These are phyloP conservation scores for Solanum sparsipilum DNA, from an alignment of 257 asterid species.

Conservation along the genomic window DNA sequence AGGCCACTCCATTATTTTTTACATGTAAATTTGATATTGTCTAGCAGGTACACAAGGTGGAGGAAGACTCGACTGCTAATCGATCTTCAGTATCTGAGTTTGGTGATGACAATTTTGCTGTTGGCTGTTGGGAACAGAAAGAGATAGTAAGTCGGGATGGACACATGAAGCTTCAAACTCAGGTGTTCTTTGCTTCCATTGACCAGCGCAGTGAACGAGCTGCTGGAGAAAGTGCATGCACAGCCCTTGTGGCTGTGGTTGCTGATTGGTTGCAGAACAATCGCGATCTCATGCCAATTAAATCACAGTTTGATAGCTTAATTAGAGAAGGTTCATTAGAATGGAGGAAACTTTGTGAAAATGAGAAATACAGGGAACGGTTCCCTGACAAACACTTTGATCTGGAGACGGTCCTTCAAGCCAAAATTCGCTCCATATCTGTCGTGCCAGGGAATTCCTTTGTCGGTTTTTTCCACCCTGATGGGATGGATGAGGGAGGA, in stretches of 20 bases:
- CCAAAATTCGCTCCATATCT: conserved; percentile 50
- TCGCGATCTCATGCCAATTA: conserved; percentile 64
- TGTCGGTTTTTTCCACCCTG: conserved; percentile 81
- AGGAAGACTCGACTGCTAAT: conserved; percentile 46
- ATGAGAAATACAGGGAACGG: conserved; percentile 44
- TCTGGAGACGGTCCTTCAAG: conserved; percentile 78
- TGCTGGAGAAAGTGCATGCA: conserved; percentile 95
- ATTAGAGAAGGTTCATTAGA: conserved; percentile 87
- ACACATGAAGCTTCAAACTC: conserved; percentile 57
- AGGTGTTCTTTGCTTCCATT: conserved; percentile 85
- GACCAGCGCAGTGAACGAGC: conserved; percentile 96
- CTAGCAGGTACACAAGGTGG: conserved; percentile 62
- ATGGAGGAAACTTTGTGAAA: conserved; percentile 87
- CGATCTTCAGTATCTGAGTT: conserved; percentile 74
- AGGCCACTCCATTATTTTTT: not conserved
- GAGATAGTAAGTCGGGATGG: conserved; percentile 80
- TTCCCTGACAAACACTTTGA: conserved; percentile 96
- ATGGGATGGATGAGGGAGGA: conserved; percentile 51
- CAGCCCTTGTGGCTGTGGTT: conserved; percentile 86
- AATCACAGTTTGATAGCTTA: conserved; percentile 75
- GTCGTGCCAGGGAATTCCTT: conserved; percentile 69
- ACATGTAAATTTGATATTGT: not conserved
- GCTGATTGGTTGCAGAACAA: conserved; percentile 88
- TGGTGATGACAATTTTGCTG: conserved; percentile 80
- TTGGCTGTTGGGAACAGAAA: conserved; percentile 86